Base-by-base conservation (phyloP, 805 yeast species). In the Ogataea paradorogensis region DNA sequence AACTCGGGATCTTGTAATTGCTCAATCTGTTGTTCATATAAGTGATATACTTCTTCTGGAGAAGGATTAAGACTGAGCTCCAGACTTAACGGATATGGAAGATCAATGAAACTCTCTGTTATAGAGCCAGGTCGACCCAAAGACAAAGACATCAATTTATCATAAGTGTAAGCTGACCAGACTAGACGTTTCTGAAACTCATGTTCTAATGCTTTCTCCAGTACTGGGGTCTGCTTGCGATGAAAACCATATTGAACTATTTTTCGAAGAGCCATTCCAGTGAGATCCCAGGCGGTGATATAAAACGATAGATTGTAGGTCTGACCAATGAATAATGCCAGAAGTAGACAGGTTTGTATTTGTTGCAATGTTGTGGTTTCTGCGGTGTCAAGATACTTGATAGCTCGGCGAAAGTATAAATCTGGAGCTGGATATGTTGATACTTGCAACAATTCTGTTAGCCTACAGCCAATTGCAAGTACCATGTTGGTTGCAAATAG, bases 161-260 rank as follows among this genome's bases (percentile, higher is more conserved):
- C 56, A 30, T 48, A 48, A 15, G 41, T 33, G 30, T 48, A 52
- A 4, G 52, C 49, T 2, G 56, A 50, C 56, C 56, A 52, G 26
- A 52, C 51, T 7, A 52, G 43, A 16, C 51, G 45, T 30, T 52
- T 52, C 11, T 42, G 45, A 25, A 52, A 50, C 33, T 52, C 56
- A 27, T 52, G 48, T 9, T 42, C 43, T 13, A 45, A 25, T 5
- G 52, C 48, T 15, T 27, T 38, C 20, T 48, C 52, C 13, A 43
- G 41, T 1, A 45, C 37, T 4, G 49, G 31, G 9, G 33, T 22
- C 35, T 42, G 47, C 29, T 48, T 52, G 27, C 56, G 39, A 20
- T 52, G 56, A 11, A 42, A 35, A 3, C 56, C 56, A 27, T 32
- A 43, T 27, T 50, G 56, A 2, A 52, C 43, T 8, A 52, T 33